phyloP scores from a whole-genome alignment of 352 stramenopile species.

The Phytophthora colocasiae region DNA sequence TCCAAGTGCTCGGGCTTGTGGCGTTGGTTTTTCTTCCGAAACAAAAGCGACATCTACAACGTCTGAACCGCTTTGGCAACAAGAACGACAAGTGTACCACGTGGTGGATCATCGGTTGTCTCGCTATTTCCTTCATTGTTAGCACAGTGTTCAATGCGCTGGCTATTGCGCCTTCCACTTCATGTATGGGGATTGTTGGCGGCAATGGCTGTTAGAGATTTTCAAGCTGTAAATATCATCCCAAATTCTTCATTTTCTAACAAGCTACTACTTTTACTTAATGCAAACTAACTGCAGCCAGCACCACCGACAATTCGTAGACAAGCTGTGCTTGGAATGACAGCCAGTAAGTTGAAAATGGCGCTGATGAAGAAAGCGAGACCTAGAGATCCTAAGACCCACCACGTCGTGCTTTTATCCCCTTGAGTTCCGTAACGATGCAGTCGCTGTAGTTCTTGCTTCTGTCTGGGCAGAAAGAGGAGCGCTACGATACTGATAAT shows the following conservation, averaged over 20 bases:
- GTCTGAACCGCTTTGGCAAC: constrained; percentile 39
- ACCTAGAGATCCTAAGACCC: constrained; percentile 40
- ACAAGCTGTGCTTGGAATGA: constrained; percentile 42
- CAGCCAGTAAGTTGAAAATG: constrained; percentile 46
- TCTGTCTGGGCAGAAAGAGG: constrained; percentile 53
- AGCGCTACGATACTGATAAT: constrained; percentile 50
- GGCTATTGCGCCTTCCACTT: constrained; percentile 38
- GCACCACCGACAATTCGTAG: constrained; percentile 42
- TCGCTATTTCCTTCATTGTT: constrained; percentile 41
- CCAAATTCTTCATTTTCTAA: too few relatives aligned
- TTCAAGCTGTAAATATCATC: constrained; percentile 21
- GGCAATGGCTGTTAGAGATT: constrained; percentile 39
- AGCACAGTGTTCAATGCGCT: constrained; percentile 48
- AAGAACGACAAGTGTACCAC: constrained; percentile 30
- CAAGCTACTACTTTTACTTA: background rate
- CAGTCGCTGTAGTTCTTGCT: constrained; percentile 50
- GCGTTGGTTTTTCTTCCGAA: constrained; percentile 56
- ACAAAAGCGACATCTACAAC: constrained; percentile 56
- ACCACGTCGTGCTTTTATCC: constrained; percentile 42
- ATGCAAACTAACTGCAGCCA: constrained; percentile 27
- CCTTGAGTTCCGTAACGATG: constrained; percentile 31
- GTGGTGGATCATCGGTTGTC: constrained; percentile 42
- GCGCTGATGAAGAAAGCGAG: constrained; percentile 43
- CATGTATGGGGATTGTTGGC: constrained; percentile 45
- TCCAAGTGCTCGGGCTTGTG: constrained; percentile 52